These are phyloP conservation scores for Dioscorea cayenensis DNA, from an alignment of 116 monocot species.

Conservation along the genomic window DNA sequence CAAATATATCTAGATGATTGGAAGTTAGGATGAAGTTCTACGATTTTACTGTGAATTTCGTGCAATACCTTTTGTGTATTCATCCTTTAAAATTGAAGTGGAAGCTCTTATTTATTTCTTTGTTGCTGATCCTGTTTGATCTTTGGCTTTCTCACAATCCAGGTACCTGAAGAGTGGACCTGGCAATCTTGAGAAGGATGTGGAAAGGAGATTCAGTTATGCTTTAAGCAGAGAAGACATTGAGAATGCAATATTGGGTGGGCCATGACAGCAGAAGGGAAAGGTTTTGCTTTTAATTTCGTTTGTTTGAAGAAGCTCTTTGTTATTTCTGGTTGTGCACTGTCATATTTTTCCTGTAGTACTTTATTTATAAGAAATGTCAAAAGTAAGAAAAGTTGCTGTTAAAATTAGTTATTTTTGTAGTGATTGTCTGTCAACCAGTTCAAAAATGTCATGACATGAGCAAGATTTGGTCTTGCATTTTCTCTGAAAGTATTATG, in stretches of 20 bases:
- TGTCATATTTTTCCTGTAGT: too few species aligned
- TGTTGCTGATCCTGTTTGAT: not conserved
- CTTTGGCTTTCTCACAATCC: not conserved
- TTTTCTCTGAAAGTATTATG: too few species aligned
- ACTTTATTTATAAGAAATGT: too few species aligned
- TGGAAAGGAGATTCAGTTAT: constrained; percentile 72
- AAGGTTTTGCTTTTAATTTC: not conserved
- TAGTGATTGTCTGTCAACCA: too few species aligned
- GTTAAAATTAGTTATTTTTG: too few species aligned
- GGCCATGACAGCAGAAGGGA: not conserved
- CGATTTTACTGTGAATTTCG: not conserved
- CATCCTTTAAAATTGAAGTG: not conserved
- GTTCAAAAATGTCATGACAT: too few species aligned
- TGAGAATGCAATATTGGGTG: constrained; percentile 87
- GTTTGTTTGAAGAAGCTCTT: too few species aligned
- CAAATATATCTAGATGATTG: too few species aligned
- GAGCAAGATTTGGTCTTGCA: too few species aligned
- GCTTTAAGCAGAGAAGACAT: constrained; percentile 97
- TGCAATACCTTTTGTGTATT: too few species aligned
- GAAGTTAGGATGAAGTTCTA: not conserved
- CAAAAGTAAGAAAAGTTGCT: too few species aligned
- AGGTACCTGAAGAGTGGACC: constrained; percentile 96
- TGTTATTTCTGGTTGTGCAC: too few species aligned
- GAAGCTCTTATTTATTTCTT: not conserved
- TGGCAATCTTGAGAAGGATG: constrained; percentile 87